Evolutionary conservation across 2,329 filamentous ascomycete genomes (phyloP), one percentile per base, ranked within the genome.

Genomic region (Arthrobotrys musiformis): DNA sequence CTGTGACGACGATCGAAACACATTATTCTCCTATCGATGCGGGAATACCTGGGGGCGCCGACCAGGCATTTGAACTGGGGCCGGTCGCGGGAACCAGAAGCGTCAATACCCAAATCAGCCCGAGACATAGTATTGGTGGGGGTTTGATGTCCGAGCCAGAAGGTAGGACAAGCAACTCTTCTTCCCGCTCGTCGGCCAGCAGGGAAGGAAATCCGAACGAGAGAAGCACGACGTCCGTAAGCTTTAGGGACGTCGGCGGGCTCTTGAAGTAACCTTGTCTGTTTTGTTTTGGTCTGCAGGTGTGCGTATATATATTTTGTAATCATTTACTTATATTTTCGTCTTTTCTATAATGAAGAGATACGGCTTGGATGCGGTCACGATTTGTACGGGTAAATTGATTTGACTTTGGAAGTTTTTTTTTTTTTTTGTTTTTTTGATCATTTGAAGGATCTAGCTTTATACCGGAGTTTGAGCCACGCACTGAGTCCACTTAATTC

Each of bases 1-100:
- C 73, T 19, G 33, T 77, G 15, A 77, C 73, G 13, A 70, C 66
- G 15, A 77, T 77, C 9, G 73, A 77, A 37, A 77, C 73, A 7
- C 58, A 61, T 30, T 77, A 77, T 33, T 77, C 73, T 3, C 73
- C 73, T 17, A 58, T 69, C 28, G 72, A 76, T 24, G 46, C 48
- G 9, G 56, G 30, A 24, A 56, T 37, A 13, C 48, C 66, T 17
- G 72, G 66, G n/a, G 64, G 35, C 15, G n/a, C 42, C 15, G 73
- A 66, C 7, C 73, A 54, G 26, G 66, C 73, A 17, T 77, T 70
- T 37, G 73, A 77, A 24, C 50, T 77, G 7, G 50, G 66, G n/a
- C 73, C 73, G 2, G 60, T 77, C 44, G 24, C 66, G 11, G 52
- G 19, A n/a, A 11, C 37, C n/a, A 67, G 44, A 40, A 35, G 46